These are phyloP conservation scores for Rhypophila decipiens DNA, from an alignment of 495 filamentous ascomycete species.

Conservation along the genomic window DNA sequence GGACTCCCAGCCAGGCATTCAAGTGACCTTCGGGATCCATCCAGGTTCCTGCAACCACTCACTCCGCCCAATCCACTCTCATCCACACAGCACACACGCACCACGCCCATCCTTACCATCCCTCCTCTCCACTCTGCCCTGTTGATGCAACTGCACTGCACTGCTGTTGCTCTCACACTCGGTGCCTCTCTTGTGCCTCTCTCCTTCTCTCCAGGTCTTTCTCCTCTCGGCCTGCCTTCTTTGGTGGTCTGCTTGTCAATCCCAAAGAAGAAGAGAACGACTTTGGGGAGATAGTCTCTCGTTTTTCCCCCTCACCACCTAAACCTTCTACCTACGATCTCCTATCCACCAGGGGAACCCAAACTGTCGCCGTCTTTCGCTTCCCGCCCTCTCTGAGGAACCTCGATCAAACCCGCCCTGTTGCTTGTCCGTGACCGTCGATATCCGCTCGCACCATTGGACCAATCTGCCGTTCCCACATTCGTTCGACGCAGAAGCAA, in stretches of 20 bases:
- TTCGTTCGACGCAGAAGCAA: too few species aligned
- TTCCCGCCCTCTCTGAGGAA: background rate
- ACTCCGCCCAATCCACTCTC: conserved; percentile 8
- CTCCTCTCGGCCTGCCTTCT: conserved; percentile 3
- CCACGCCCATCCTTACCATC: background rate
- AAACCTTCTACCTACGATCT: background rate
- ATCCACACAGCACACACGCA: background rate
- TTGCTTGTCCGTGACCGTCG: too few species aligned
- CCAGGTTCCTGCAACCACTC: conserved; percentile 16
- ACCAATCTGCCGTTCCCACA: too few species aligned
- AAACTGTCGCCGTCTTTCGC: background rate
- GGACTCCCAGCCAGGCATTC: too few species aligned
- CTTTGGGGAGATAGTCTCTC: conserved; percentile 4
- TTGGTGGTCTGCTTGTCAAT: conserved; percentile 2
- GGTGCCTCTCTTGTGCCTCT: conserved; percentile 14
- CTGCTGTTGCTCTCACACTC: conserved; percentile 12
- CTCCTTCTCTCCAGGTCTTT: conserved; percentile 2
- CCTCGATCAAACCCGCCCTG: background rate
- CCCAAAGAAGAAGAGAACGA: conserved; percentile 6
- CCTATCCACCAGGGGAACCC: background rate
- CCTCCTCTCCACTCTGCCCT: too few species aligned
- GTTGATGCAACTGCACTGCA: background rate
- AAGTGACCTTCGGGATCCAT: background rate
- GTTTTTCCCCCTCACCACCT: conserved; percentile 7
- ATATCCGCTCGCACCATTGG: too few species aligned